Evolutionary conservation across 2,329 filamentous ascomycete species (phyloP), one percentile per base, ranked within the genome.

Genomic region (Aspergillus niger): DNA sequence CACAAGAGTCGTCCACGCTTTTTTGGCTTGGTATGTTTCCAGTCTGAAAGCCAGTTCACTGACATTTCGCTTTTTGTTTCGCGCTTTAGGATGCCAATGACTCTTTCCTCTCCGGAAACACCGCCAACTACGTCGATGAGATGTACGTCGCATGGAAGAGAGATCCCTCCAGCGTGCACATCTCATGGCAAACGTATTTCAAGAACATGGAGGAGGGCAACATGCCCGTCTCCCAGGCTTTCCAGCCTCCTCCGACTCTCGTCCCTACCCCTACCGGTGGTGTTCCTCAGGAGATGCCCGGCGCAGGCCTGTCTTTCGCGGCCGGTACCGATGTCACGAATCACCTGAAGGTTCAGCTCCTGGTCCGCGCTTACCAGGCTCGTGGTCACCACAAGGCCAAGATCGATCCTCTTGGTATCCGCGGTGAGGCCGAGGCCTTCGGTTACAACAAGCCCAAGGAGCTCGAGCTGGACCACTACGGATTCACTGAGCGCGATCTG

Each of bases 111-210:
- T 91, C 92, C 65, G 95, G 95, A 69, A 98, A 91, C 83, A 95
- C 94, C 63, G 95, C 95, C 80, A 97, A 96, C 83, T 99, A 99
- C 82, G 92, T 99, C 76, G 95, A 99, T 79, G 95, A 97, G 83
- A 99, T 99, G 95, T 99, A 99, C 81, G 83, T 97, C 82, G 89
- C 93, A 76, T 99, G 95, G 95, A 97, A 94, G 81, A 84, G 91
- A 66, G 92, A 99, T 72, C 93, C 95, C 55, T 86, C 88, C 72
- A 97, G 91, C 75, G 95, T 99, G 61, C 95, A 99, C 80, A 85
- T 97, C 72, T 99, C 95, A 77, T 99, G 95, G 95, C 94, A 97
- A 82, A 89, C 96, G 76, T 99, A 99, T 86, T 99, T 99, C 86
- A 91, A 89, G 82, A 99, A 99, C 82, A 97, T 99, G 91, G 95